These are phyloP conservation scores for Cryptococcus amylolentus DNA, from an alignment of 1,284 basidiomycete species.

Conservation along the genomic window DNA sequence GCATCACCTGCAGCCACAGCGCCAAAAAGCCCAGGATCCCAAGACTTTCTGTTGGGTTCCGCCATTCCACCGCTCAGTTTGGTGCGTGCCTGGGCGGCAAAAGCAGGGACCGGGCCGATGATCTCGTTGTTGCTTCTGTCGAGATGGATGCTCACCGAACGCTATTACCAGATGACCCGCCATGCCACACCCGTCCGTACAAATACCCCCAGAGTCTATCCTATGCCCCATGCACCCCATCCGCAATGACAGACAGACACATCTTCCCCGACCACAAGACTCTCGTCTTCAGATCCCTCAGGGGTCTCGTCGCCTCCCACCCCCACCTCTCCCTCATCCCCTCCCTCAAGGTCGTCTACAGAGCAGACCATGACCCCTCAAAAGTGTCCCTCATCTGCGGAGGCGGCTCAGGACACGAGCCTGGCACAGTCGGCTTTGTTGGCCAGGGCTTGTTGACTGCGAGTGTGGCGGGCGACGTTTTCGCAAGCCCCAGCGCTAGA, in stretches of 20 bases:
- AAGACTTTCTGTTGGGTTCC: too few relatives aligned
- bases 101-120: too few relatives aligned
- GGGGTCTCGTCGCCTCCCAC: conserved; percentile 46
- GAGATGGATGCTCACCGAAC: too few relatives aligned
- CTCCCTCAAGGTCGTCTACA: conserved; percentile 48
- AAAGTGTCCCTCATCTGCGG: conserved; percentile 53
- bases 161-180: too few relatives aligned
- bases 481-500: conserved; percentile 53
- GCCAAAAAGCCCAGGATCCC: too few relatives aligned
- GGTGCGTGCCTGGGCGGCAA: too few relatives aligned
- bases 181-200: too few relatives aligned
- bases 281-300: conserved; percentile 45
- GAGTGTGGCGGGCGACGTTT: conserved; percentile 53
- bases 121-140: too few relatives aligned
- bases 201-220: neutral
- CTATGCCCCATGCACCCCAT: neutral
- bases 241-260: conserved; percentile 44
- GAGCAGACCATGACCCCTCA: conserved; percentile 43
- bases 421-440: conserved; percentile 46
- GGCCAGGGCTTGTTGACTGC: conserved; percentile 51
- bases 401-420: conserved; percentile 53
- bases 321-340: conserved; percentile 47
- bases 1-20: too few relatives aligned
- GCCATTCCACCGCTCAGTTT: too few relatives aligned
- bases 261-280: conserved; percentile 50